phyloP scores from a whole-genome alignment of 192 early-diverging fungal genomes.

The Martensiomyces pterosporus region DNA sequence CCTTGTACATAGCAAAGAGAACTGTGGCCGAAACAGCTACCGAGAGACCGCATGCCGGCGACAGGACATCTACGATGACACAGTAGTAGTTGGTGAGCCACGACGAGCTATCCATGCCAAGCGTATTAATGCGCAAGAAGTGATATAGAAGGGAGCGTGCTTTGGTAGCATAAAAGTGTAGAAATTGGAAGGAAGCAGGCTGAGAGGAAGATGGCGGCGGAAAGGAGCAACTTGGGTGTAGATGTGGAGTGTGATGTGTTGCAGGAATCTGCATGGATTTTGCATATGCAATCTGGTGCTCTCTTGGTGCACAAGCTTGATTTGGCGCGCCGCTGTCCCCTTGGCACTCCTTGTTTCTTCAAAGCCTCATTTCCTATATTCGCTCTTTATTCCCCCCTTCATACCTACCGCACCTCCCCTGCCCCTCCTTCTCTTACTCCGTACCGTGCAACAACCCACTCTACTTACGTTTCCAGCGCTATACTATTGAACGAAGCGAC shows the following conservation, averaged over 20 bases:
- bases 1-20: conserved; percentile 38
- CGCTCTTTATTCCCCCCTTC: neutral
- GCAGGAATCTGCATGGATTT: too few species aligned
- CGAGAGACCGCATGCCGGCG: conserved; percentile 39
- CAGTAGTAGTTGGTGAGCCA: conserved; percentile 44
- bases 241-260: neutral
- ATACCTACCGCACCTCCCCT: neutral
- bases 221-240: too few species aligned
- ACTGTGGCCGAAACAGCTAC: conserved; percentile 33
- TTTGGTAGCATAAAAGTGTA: too few species aligned
- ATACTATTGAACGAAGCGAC: too few species aligned
- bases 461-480: too few species aligned
- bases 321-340: too few species aligned
- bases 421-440: neutral
- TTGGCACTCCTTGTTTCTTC: too few species aligned
- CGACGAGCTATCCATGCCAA: conserved; percentile 6
- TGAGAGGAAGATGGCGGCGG: neutral
- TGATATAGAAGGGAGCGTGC: neutral
- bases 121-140: neutral
- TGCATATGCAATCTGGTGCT: too few species aligned
- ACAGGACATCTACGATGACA: conserved; percentile 36
- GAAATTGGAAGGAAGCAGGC: too few species aligned
- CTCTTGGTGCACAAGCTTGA: too few species aligned
- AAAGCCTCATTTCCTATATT: too few species aligned
- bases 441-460: neutral